Conservation (phyloP, 805 yeast species). For the Monosporozyma aerobia region DNA sequence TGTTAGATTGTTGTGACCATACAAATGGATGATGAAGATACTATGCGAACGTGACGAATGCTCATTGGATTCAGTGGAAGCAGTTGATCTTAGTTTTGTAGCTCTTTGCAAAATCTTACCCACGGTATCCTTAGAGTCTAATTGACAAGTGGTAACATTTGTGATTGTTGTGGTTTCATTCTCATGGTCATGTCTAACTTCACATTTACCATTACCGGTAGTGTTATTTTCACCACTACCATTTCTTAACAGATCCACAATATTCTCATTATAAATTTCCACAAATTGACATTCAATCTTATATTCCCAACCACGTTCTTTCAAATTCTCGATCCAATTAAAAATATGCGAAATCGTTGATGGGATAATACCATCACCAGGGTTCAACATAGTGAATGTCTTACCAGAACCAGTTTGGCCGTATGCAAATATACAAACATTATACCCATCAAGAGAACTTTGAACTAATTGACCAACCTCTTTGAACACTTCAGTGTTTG, state of each 20-base stretch:
- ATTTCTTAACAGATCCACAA: slow-evolving; percentile 52
- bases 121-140: slow-evolving; percentile 44
- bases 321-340: slow-evolving; percentile 38
- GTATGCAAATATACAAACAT: slow-evolving; percentile 90
- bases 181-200: slow-evolving; percentile 60
- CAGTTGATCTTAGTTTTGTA: slow-evolving; percentile 57
- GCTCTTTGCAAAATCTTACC: slow-evolving; percentile 45
- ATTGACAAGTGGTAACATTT: slow-evolving; percentile 42
- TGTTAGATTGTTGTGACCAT: slow-evolving; percentile 44
- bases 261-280: slow-evolving; percentile 81
- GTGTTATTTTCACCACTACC: slow-evolving; percentile 8
- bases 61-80: slow-evolving; percentile 71
- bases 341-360: slow-evolving; percentile 66
- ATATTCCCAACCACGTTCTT: slow-evolving; percentile 55
- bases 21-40: slow-evolving; percentile 56
- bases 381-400: slow-evolving; percentile 77
- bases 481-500: slow-evolving; percentile 61
- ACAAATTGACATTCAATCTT: slow-evolving; percentile 63
- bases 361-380: slow-evolving; percentile 72
- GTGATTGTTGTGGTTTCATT: slow-evolving; percentile 49
- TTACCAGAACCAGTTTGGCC: slow-evolving; percentile 98
- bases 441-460: slow-evolving; percentile 77
- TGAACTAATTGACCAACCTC: slow-evolving; percentile 84
- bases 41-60: slow-evolving; percentile 89
- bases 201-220: slow-evolving; percentile 36